Conservation (phyloP, 2,329 filamentous ascomycete genomes). For the Curvularia sp. region DNA sequence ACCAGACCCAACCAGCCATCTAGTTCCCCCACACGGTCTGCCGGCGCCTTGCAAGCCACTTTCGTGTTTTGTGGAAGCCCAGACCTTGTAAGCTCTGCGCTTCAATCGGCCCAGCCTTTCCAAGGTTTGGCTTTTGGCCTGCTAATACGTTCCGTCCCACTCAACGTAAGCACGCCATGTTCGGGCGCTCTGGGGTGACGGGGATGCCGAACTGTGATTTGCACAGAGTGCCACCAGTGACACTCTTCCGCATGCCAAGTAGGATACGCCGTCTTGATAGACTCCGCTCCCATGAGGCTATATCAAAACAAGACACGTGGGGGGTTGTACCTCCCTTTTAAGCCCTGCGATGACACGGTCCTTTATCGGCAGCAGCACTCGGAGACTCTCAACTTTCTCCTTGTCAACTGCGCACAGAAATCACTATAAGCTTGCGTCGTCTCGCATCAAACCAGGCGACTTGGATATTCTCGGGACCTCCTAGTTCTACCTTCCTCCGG, state of each 20-base stretch:
- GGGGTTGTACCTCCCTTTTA: slow-evolving; percentile 25
- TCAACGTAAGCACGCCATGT: slow-evolving; percentile 31
- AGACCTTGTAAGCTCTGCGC: slow-evolving; percentile 41
- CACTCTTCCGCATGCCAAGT: slow-evolving; percentile 32
- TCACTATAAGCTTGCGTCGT: slow-evolving; percentile 14
- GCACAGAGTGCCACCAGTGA: slow-evolving; percentile 20
- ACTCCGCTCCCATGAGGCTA: slow-evolving; percentile 21
- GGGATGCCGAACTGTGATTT: slow-evolving; percentile 27
- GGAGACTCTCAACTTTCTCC: slow-evolving; percentile 16
- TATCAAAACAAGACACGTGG: slow-evolving; percentile 26
- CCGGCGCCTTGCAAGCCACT: slow-evolving; percentile 19
- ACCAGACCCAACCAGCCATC: slow-evolving; percentile 12
- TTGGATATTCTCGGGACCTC: slow-evolving; percentile 4
- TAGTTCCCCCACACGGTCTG: slow-evolving; percentile 5
- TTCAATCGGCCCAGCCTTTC: slow-evolving; percentile 28
- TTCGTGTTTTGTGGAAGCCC: slow-evolving; percentile 30
- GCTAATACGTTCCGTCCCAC: slow-evolving; percentile 21
- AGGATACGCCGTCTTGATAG: slow-evolving; percentile 21
- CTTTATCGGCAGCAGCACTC: slow-evolving; percentile 17
- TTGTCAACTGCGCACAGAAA: slow-evolving; percentile 2
- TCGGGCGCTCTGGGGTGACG: slow-evolving; percentile 22
- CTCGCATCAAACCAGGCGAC: slow-evolving; percentile 2
- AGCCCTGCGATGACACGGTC: slow-evolving; percentile 29
- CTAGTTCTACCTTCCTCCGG: slow-evolving; percentile 3
- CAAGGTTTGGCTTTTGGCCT: slow-evolving; percentile 29